Evolutionary conservation across 768 basidiomycete species (phyloP).

Genomic region (Trametes meyenii): DNA sequence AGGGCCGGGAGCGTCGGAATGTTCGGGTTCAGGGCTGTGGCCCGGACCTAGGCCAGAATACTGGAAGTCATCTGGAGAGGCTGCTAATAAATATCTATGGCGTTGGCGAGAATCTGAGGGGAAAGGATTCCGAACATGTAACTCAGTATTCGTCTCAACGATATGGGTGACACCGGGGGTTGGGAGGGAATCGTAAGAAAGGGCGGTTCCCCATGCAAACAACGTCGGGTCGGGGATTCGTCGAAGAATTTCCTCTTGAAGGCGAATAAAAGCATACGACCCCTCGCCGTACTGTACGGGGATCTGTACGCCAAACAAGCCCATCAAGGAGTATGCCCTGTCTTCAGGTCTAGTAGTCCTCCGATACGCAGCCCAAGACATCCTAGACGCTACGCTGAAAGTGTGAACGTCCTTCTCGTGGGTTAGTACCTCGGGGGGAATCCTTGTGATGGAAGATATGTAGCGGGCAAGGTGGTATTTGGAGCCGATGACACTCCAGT

Average conservation of each 20-base stretch:
- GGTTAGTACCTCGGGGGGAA: not conserved
- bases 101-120: not conserved
- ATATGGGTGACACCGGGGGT: not conserved
- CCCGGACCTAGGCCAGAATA: not conserved
- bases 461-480: not conserved
- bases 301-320: conserved; percentile 1
- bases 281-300: not conserved
- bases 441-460: not conserved
- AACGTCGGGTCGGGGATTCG: not conserved
- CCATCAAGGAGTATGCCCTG: conserved; percentile 1
- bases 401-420: not conserved
- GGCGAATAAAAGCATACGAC: not conserved
- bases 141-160: not conserved
- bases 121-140: not conserved
- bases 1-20: not conserved
- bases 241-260: conserved; percentile 1
- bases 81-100: not conserved
- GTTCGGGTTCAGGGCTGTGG: not conserved
- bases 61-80: not conserved
- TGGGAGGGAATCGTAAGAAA: not conserved
- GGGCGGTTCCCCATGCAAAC: not conserved
- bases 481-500: not conserved
- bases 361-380: conserved; percentile 4
- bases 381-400: not conserved
- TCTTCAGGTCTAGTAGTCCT: not conserved